Conservation (phyloP, 768 basidiomycete genomes). For the Cystofilobasidium bisporidii region DNA sequence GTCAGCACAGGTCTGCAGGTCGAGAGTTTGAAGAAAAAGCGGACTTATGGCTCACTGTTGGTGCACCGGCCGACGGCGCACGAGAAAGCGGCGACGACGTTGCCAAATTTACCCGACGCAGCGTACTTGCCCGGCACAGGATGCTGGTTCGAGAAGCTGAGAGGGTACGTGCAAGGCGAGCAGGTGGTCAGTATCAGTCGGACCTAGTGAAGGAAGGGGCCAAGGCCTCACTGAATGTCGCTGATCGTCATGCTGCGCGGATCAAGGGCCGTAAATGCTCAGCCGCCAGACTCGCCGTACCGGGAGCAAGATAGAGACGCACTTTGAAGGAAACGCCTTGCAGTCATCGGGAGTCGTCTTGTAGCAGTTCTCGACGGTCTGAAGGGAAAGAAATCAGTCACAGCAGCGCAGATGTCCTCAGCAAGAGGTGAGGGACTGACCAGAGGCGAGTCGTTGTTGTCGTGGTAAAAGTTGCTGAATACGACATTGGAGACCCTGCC, state of each 20-base stretch:
- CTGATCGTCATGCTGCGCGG: neutral
- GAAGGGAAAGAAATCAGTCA: neutral
- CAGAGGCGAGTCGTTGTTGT: constrained; percentile 16
- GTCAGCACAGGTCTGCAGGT: too few relatives aligned
- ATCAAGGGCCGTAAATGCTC: neutral
- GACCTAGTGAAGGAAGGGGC: too few relatives aligned
- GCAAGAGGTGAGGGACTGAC: too few relatives aligned
- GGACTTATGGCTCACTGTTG: neutral
- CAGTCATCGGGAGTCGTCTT: constrained; percentile 7
- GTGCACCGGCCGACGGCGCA: neutral
- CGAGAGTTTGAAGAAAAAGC: too few relatives aligned
- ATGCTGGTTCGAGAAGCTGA: constrained; percentile 11
- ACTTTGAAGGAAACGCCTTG: constrained; percentile 2
- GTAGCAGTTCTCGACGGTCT: constrained; percentile 13
- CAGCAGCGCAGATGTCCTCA: too few relatives aligned
- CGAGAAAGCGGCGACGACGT: constrained; percentile 12
- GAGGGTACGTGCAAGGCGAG: neutral
- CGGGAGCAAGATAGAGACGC: neutral
- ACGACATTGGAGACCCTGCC: constrained; percentile 5
- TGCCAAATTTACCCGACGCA: constrained; percentile 10
- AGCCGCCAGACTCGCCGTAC: too few relatives aligned
- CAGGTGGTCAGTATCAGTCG: too few relatives aligned
- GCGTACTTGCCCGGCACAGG: constrained; percentile 1
- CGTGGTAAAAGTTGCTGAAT: constrained; percentile 15
- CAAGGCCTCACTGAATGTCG: neutral